Conservation (phyloP, 2,329 filamentous ascomycete genomes). For the Neonectria ditissima region DNA sequence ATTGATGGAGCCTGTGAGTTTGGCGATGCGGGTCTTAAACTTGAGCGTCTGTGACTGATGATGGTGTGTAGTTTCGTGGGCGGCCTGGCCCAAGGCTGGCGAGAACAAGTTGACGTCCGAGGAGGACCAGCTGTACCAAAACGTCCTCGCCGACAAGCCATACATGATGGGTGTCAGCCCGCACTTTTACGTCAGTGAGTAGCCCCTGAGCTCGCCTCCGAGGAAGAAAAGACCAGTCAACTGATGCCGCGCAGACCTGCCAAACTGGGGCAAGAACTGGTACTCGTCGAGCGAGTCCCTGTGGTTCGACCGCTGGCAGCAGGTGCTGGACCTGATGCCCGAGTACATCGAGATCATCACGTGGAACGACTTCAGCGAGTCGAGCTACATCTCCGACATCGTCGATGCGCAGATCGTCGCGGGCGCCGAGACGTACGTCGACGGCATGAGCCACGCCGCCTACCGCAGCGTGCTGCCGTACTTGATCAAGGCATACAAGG, state of each 20-base stretch:
- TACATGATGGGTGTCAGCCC: slow-evolving; percentile 69
- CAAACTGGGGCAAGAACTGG: slow-evolving; percentile 70
- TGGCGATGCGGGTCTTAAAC: background rate
- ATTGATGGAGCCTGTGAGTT: slow-evolving; percentile 42
- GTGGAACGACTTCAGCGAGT: slow-evolving; percentile 69
- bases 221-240: background rate
- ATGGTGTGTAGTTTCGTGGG: slow-evolving; percentile 51
- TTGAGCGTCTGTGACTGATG: slow-evolving; percentile 14
- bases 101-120: slow-evolving; percentile 48
- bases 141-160: slow-evolving; percentile 49
- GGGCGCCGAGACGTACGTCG: slow-evolving; percentile 61
- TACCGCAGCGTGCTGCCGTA: slow-evolving; percentile 63
- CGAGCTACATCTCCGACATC: slow-evolving; percentile 62
- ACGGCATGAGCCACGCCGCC: slow-evolving; percentile 61
- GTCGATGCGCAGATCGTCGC: slow-evolving; percentile 56
- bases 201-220: too few relatives aligned
- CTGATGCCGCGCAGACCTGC: slow-evolving; percentile 52
- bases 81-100: slow-evolving; percentile 52
- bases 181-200: slow-evolving; percentile 67
- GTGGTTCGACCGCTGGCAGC: slow-evolving; percentile 70
- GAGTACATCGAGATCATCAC: slow-evolving; percentile 60
- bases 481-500: slow-evolving; percentile 63
- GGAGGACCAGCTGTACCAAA: slow-evolving; percentile 50
- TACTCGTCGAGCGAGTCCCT: slow-evolving; percentile 71
- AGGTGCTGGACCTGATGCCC: slow-evolving; percentile 61